These are phyloP conservation scores for Debaryomyces fabryi DNA, from an alignment of 1,139 yeast species.

Conservation along the genomic window DNA sequence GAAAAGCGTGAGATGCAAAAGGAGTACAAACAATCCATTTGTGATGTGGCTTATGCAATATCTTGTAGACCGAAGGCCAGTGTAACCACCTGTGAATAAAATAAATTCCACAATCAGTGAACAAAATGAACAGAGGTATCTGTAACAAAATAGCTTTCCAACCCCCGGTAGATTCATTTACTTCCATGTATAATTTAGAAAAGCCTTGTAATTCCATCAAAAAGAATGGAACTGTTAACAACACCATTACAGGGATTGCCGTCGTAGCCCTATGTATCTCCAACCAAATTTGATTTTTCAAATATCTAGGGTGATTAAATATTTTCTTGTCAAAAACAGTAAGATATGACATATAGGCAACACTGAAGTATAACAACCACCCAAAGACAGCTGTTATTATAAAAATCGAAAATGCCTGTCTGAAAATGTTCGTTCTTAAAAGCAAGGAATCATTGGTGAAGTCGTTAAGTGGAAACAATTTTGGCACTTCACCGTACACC, in stretches of 20 bases:
- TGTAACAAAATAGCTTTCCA: constrained; percentile 66
- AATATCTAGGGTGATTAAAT: constrained; percentile 93
- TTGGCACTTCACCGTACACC: constrained; percentile 41
- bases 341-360: constrained; percentile 73
- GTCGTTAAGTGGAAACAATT: constrained; percentile 45
- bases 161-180: constrained; percentile 68
- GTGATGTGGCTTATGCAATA: constrained; percentile 96
- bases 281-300: constrained; percentile 85
- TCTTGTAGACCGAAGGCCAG: constrained; percentile 85
- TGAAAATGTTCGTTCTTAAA: constrained; percentile 67
- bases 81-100: constrained; percentile 90
- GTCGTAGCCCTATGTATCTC: constrained; percentile 78
- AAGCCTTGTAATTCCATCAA: constrained; percentile 79
- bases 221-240: constrained; percentile 88
- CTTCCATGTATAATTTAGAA: constrained; percentile 72
- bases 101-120: constrained; percentile 92
- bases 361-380: constrained; percentile 73
- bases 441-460: constrained; percentile 65
- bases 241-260: constrained; percentile 88
- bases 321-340: constrained; percentile 84
- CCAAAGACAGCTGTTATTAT: constrained; percentile 82
- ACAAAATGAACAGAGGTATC: constrained; percentile 77
- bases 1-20: constrained; percentile 98
- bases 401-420: constrained; percentile 72
- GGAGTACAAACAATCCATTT: constrained; percentile 99